A percentile compares a stretch with the other conserved stretches of the same genome.
Evolutionary conservation across 176 grass and related monocot genomes (phyloP).

Genomic region (Oryza brachyantha): DNA sequence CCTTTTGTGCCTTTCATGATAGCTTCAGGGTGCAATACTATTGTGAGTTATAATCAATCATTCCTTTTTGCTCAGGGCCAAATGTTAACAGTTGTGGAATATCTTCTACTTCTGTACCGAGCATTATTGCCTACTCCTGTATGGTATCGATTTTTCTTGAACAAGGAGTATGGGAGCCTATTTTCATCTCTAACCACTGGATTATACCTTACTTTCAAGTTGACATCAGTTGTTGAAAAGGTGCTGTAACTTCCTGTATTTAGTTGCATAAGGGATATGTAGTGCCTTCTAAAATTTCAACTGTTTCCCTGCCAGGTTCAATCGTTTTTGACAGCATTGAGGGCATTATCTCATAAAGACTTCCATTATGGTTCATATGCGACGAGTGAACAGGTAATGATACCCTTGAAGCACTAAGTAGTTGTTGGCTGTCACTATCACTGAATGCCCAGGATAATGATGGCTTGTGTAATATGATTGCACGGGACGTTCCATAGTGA

Average conservation of each 20-base stretch:
- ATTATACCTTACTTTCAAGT: constrained; percentile 98
- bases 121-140: constrained; percentile 88
- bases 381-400: constrained; percentile 85
- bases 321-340: constrained; percentile 91
- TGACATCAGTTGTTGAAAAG: constrained; percentile 99
- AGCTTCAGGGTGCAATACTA: background rate
- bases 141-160: constrained; percentile 98
- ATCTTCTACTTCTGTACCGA: constrained; percentile 91
- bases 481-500: constrained; percentile 6
- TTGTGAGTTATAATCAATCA: background rate
- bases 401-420: background rate
- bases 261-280: background rate
- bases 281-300: constrained; percentile 1
- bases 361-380: constrained; percentile 87
- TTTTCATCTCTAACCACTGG: constrained; percentile 98
- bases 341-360: constrained; percentile 83
- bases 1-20: constrained; percentile 7
- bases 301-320: constrained; percentile 60
- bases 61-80: constrained; percentile 59
- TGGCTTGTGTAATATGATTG: background rate
- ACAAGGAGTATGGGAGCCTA: constrained; percentile 99
- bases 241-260: constrained; percentile 34
- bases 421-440: background rate
- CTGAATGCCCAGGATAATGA: background rate
- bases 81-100: constrained; percentile 96